These are phyloP conservation scores for Tagetes patula DNA, from an alignment of 129 eudicot genomes.

Conservation along the genomic window DNA sequence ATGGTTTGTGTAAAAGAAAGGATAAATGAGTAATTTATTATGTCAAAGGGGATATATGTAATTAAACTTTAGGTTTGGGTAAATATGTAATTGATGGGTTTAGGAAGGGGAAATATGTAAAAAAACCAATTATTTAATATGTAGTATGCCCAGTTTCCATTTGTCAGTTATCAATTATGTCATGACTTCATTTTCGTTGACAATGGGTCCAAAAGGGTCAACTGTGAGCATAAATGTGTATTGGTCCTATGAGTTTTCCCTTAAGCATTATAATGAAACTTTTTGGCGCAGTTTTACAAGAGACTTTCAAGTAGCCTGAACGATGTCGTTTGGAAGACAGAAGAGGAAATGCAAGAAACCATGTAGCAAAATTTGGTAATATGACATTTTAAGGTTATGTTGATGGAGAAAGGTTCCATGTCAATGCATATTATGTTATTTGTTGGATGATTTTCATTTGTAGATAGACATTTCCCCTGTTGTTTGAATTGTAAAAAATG, in stretches of 20 bases:
- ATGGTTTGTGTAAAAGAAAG: no score
- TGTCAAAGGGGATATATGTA: no score
- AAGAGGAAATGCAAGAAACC: conserved; percentile 71
- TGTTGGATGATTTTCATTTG: conserved; percentile 23
- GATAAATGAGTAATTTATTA: no score
- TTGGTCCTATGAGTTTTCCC: background rate
- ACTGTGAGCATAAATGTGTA: background rate
- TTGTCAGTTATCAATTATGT: conserved; percentile 1
- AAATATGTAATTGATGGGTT: no score
- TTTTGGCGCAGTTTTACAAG: conserved; percentile 70
- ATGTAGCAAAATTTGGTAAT: conserved; percentile 24
- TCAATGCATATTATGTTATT: conserved; percentile 13
- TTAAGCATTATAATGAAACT: background rate
- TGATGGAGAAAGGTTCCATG: conserved; percentile 14
- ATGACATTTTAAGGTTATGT: conserved; percentile 3
- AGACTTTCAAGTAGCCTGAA: conserved; percentile 77
- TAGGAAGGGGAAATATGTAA: no score
- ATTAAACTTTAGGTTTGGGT: no score
- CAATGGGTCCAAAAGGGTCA: background rate
- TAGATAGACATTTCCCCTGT: conserved; percentile 22
- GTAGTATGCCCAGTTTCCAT: background rate
- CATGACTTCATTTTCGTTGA: background rate
- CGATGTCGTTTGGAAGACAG: conserved; percentile 96
- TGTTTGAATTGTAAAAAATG: conserved; percentile 6
- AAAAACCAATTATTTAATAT: no score